These are phyloP conservation scores for Suhomyces maxii DNA, from an alignment of 1,139 yeast species.

Conservation along the genomic window DNA sequence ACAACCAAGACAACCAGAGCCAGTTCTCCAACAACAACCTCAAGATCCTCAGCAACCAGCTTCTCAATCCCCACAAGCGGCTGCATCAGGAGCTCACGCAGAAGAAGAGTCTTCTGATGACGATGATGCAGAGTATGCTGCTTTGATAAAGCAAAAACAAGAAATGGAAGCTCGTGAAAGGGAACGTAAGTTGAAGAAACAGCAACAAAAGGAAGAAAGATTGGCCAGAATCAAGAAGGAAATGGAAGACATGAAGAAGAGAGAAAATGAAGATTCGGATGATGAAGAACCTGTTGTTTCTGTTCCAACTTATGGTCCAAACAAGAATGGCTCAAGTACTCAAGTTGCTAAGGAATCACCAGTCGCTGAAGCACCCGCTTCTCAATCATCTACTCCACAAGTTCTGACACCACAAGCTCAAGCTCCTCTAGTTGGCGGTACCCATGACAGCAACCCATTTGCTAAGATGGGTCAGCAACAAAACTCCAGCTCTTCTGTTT, in stretches of 20 bases:
- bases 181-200: constrained; percentile 49
- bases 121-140: constrained; percentile 49
- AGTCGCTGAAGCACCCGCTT: not conserved
- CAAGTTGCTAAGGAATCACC: not conserved
- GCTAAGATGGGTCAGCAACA: constrained; percentile 23
- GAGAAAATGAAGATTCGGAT: constrained; percentile 35
- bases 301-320: constrained; percentile 34
- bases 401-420: not conserved
- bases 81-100: constrained; percentile 4
- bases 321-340: constrained; percentile 7
- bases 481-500: constrained; percentile 9
- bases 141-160: constrained; percentile 47
- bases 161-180: constrained; percentile 49
- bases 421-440: not conserved
- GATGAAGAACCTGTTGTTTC: constrained; percentile 34
- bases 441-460: constrained; percentile 43
- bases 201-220: constrained; percentile 57
- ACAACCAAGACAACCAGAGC: constrained; percentile 1
- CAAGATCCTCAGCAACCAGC: constrained; percentile 13
- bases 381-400: not conserved
- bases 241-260: constrained; percentile 55
- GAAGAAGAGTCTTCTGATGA: constrained; percentile 27
- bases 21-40: constrained; percentile 9
- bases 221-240: constrained; percentile 61
- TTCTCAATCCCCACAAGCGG: not conserved